These are phyloP conservation scores for Cladosporium phlei DNA, from an alignment of 2,329 filamentous ascomycete genomes.

Conservation along the genomic window DNA sequence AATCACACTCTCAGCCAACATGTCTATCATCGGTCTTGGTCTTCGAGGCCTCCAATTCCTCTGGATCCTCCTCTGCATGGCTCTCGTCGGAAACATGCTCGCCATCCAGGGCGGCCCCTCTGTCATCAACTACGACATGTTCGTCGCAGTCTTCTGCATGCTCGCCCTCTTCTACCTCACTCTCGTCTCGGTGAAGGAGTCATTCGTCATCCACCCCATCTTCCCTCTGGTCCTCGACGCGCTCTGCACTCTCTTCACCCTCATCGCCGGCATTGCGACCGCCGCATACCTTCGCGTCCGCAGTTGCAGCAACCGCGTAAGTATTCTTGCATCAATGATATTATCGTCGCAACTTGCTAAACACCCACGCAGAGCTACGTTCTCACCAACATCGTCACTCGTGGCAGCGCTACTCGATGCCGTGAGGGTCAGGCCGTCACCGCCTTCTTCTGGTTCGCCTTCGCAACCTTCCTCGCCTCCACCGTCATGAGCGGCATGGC, in stretches of 20 bases:
- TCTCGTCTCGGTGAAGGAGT: conserved; percentile 50
- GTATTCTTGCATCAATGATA: conserved; percentile 23
- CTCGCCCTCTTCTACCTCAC: conserved; percentile 61
- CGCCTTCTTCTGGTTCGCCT: conserved; percentile 77
- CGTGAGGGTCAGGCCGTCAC: conserved; percentile 69
- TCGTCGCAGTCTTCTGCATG: conserved; percentile 63
- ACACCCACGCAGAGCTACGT: conserved; percentile 32
- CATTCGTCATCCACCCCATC: conserved; percentile 47
- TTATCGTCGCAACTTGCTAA: conserved; percentile 8
- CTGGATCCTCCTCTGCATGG: conserved; percentile 56
- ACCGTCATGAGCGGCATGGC: conserved; percentile 53
- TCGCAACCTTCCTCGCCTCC: conserved; percentile 54
- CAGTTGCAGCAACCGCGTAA: conserved; percentile 60
- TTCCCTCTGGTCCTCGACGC: conserved; percentile 54
- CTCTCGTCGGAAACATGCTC: conserved; percentile 61
- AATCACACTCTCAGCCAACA: conserved; percentile 7
- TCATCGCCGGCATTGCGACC: conserved; percentile 66
- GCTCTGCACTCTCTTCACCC: conserved; percentile 61
- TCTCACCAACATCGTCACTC: conserved; percentile 37
- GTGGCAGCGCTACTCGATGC: conserved; percentile 61
- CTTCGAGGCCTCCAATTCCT: conserved; percentile 47
- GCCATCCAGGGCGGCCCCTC: conserved; percentile 42
- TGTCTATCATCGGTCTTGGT: conserved; percentile 24
- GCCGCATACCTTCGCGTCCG: conserved; percentile 64
- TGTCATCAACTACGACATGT: conserved; percentile 61